A percentile compares a stretch with the other conserved stretches of the same genome.
Conservation (phyloP, 208 protist species). For the Histomonas meleagridis region DNA sequence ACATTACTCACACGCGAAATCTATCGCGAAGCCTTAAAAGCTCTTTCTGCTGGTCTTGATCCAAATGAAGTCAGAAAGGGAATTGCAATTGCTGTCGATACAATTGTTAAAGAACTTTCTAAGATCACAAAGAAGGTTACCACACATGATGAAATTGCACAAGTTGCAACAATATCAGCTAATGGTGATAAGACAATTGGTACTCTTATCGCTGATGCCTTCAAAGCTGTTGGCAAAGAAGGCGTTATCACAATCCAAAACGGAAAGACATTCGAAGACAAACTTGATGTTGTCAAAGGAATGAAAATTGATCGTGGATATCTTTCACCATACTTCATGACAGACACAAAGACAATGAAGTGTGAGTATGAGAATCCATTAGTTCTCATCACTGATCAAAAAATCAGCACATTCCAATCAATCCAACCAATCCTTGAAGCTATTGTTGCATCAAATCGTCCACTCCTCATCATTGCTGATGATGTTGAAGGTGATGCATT, state of each 20-base stretch:
- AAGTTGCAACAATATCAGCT: slow-evolving; percentile 94
- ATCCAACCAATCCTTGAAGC: slow-evolving; percentile 52
- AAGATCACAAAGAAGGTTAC: slow-evolving; percentile 72
- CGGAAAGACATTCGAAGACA: slow-evolving; percentile 86
- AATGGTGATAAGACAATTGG: slow-evolving; percentile 94
- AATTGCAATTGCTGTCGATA: slow-evolving; percentile 83
- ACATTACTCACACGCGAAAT: slow-evolving; percentile 92
- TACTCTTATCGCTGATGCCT: slow-evolving; percentile 84
- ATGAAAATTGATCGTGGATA: slow-evolving; percentile 70
- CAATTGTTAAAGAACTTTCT: slow-evolving; percentile 62
- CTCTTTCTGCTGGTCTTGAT: slow-evolving; percentile 89
- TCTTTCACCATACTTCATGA: slow-evolving; percentile 95
- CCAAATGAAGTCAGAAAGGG: slow-evolving; percentile 94
- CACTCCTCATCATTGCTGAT: slow-evolving; percentile 94
- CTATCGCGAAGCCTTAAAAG: slow-evolving; percentile 84
- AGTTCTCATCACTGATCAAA: slow-evolving; percentile 81
- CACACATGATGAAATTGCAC: slow-evolving; percentile 79
- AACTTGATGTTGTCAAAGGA: slow-evolving; percentile 72
- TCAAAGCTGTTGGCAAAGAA: slow-evolving; percentile 94
- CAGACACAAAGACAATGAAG: slow-evolving; percentile 82
- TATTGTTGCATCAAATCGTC: slow-evolving; percentile 54
- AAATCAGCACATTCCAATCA: slow-evolving; percentile 66
- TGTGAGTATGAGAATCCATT: slow-evolving; percentile 77
- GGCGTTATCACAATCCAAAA: slow-evolving; percentile 96
- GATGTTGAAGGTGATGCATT: slow-evolving; percentile 91